phyloP scores from a whole-genome alignment of 164 flowering plant species.

The Malania oleifera region DNA sequence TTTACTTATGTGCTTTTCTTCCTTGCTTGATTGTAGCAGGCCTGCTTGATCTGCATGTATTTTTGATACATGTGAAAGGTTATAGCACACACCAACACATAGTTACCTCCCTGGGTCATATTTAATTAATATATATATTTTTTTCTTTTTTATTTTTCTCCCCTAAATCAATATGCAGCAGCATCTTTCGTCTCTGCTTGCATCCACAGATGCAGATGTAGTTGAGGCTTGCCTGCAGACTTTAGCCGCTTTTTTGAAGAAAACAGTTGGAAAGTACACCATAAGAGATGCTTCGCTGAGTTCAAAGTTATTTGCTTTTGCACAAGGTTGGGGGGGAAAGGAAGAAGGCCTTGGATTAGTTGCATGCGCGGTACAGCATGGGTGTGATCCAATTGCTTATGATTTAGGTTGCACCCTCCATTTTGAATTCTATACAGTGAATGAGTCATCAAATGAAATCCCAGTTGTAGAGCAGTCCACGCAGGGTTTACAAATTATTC shows the following conservation, averaged over 20 bases:
- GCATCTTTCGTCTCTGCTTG: constrained; percentile 81
- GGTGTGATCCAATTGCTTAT: constrained; percentile 46
- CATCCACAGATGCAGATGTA: constrained; percentile 84
- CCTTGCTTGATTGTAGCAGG: too few species aligned
- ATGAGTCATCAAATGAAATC: constrained; percentile 32
- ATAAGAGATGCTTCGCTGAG: constrained; percentile 61
- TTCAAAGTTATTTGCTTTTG: constrained; percentile 73
- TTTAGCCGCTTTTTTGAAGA: constrained; percentile 80
- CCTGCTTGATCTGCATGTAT: too few species aligned
- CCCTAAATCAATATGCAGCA: constrained; percentile 47
- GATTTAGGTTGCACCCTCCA: constrained; percentile 79
- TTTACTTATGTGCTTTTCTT: too few species aligned
- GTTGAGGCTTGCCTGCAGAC: constrained; percentile 89
- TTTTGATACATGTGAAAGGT: too few species aligned
- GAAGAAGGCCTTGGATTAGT: constrained; percentile 92
- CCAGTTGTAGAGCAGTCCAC: constrained; percentile 18
- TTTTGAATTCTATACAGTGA: constrained; percentile 75
- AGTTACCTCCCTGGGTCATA: not conserved
- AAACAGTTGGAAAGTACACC: constrained; percentile 62
- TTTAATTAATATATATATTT: not conserved
- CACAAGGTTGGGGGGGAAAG: constrained; percentile 98
- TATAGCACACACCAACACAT: too few species aligned
- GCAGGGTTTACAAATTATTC: constrained; percentile 74
- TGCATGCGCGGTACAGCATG: constrained; percentile 59
- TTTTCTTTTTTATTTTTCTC: not conserved